Base-by-base conservation (phyloP, 1,284 basidiomycete species). In the Coniferiporia weirii region DNA sequence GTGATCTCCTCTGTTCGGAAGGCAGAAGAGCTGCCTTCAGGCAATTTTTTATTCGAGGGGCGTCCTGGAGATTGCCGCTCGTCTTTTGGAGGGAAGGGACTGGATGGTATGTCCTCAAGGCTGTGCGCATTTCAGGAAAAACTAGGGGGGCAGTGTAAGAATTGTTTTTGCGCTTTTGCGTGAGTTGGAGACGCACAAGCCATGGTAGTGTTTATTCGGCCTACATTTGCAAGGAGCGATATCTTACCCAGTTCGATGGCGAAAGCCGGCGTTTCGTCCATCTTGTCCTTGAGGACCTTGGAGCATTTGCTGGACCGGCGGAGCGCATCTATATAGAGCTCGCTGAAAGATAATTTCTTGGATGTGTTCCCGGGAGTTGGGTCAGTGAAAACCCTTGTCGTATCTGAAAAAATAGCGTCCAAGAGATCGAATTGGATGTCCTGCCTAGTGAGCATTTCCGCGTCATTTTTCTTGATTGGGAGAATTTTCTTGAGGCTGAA, bases 181-280 rank as follows among this genome's bases (percentile, higher is more conserved):
- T 55, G 59, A 63, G 53, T 54, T 50, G 43, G 44, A 48, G 15
- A 79, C 86, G 69, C 67, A 89, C 89, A 93, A 57, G 90, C 91
- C 79, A 92, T 85, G 7, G 90, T 93, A 10, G 90, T 91, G 68
- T 91, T 91, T 66, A 93, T 84, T 57, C 90, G 77, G 38, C 89
- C 90, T 34, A 92, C 84, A 69, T 93, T 93, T 59, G 89, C 85
- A 45, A 93, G 76, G 12, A 93, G 75, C 9, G 85, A 82, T 36
- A 92, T 78, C 77, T 85, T 91, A 47, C 83, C 85, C 71, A 91
- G 89, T 70, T 89, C 89, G 59, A 83, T 80, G 5, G 85, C 84
- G 66, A 89, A 92, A 19, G 77, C 74, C 27, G 81, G 76, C 4
- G 80, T 81, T 61, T 83, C 81, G 27, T 75, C 67, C 77, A 92